These are phyloP conservation scores for Talaromyces sp. DNA, from an alignment of 2,329 filamentous ascomycete species.

Conservation along the genomic window DNA sequence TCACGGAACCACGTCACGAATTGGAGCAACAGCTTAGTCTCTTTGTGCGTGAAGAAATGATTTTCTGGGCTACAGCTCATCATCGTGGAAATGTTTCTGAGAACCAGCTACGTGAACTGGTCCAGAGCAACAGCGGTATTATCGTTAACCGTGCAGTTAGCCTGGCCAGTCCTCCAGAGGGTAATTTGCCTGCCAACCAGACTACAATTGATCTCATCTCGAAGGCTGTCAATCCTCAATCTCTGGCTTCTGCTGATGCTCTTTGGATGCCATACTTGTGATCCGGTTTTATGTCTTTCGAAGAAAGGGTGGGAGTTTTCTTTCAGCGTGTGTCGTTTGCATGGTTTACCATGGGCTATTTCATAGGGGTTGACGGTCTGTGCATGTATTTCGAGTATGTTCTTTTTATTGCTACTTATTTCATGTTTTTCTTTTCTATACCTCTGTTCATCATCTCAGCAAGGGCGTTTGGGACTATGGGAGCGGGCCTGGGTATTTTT, in stretches of 20 bases:
- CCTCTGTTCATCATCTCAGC: slow-evolving; percentile 5
- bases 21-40: slow-evolving; percentile 92
- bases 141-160: slow-evolving; percentile 87
- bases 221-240: slow-evolving; percentile 87
- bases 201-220: slow-evolving; percentile 92
- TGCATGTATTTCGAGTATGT: not conserved
- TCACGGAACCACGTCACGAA: slow-evolving; percentile 75
- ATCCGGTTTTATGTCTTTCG: slow-evolving; percentile 10
- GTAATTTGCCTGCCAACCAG: slow-evolving; percentile 86
- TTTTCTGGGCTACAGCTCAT: slow-evolving; percentile 85
- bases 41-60: slow-evolving; percentile 96
- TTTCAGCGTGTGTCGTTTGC: not conserved
- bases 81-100: slow-evolving; percentile 63
- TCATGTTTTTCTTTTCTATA: slow-evolving; percentile 3
- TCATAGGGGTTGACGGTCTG: not conserved
- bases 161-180: slow-evolving; percentile 70
- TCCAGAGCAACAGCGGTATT: slow-evolving; percentile 79
- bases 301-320: not conserved
- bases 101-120: slow-evolving; percentile 68
- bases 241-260: slow-evolving; percentile 80
- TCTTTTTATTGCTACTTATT: not conserved
- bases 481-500: slow-evolving; percentile 11
- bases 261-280: slow-evolving; percentile 96
- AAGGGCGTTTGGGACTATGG: slow-evolving; percentile 8
- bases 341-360: not conserved